Base-by-base conservation (phyloP, 2,329 filamentous ascomycete genomes). In the Sarocladium strictum region DNA sequence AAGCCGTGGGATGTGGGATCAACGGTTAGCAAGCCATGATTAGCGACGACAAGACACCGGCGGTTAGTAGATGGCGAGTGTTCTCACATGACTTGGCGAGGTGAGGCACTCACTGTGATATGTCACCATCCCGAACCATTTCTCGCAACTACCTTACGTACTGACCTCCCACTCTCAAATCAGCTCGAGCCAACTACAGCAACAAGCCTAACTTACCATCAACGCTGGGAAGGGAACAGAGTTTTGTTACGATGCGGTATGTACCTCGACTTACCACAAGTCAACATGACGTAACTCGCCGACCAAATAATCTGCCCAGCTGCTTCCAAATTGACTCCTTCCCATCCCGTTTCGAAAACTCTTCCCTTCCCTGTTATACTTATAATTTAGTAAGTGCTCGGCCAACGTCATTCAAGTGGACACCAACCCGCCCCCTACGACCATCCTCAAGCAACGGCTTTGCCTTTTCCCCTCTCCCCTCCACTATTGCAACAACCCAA, bases 371-470 rank as follows among this genome's bases (percentile, higher is more conserved):
- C 19, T 23, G 17, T 45, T 49, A 49, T 32, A 24, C 43, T 49
- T 49, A 49, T 17, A 49, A 49, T 27, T 32, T 29, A n/a, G n/a
- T n/a, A 17, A 49, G 24, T 49, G 23, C 43, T 49, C 14, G 43
- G 43, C 43, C 23, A 32, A 49, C 43, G 43, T 49, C 43, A 49
- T 49, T n/a, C 23, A 27, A n/a, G 43, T 49, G 43, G 23, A 27
- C 40, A 49, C 43, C 23, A 29, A 32, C 43, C 43, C 43, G 43
- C 26, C 43, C 24, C 3, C 43, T 32, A 32, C n/a, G 10, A 12
- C 6, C 7, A 23, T 5, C 23, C 43, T n/a, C 14, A n/a, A n/a
- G n/a, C n/a, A n/a, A n/a, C n/a, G 26, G 5, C 43, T 6, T n/a
- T n/a, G 5, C 26, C 21, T 17, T 10, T 49, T 49, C 43, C 7